Base-by-base conservation (phyloP, 2,329 filamentous ascomycete genomes). In the Apiospora aurea region DNA sequence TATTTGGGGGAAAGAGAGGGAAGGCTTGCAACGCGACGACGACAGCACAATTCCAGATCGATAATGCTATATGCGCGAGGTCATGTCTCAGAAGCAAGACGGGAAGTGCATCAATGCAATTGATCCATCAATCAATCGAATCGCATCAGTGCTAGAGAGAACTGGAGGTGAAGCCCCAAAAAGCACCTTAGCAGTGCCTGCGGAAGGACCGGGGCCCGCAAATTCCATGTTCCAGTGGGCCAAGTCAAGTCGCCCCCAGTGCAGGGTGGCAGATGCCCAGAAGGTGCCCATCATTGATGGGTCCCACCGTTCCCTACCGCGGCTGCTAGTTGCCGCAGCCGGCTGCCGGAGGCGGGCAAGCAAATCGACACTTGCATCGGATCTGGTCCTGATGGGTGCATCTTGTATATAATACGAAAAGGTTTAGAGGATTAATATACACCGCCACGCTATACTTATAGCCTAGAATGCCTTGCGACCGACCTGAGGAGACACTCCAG, bases 301-400 rank as follows among this genome's bases (percentile, higher is more conserved):
- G 34, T 38, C 57, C 57, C 57, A 41, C 57, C 57, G 53, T n/a
- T n/a, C 6, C 18, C 34, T 64, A 21, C 53, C 53, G 29, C 53
- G 16, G 29, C 29, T 34, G 18, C 34, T 18, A 41, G 29, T 64
- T 13, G 34, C 11, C 8, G n/a, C 53, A 61, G 29, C 53, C 29
- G 53, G 53, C 53, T n/a, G 7, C 53, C 53, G 29, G 53, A 61
- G 53, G 53, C 38, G 53, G 29, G 29, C 57, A 64, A 64, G 57
- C 57, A 64, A 57, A 64, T 64, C 57, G 57, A 64, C 57, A 64
- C 57, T 64, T 64, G 18, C 57, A 64, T 41, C 57, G 57, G 57
- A 64, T 64, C 57, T 41, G 57, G 29, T n/a, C n/a, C n/a, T 41
- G 57, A 64, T 41, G 34, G 57, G 57, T 21, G 18, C 21, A 64